Evolutionary conservation across 2,329 filamentous ascomycete genomes (phyloP).

Genomic region (Epichloe coenophiala): DNA sequence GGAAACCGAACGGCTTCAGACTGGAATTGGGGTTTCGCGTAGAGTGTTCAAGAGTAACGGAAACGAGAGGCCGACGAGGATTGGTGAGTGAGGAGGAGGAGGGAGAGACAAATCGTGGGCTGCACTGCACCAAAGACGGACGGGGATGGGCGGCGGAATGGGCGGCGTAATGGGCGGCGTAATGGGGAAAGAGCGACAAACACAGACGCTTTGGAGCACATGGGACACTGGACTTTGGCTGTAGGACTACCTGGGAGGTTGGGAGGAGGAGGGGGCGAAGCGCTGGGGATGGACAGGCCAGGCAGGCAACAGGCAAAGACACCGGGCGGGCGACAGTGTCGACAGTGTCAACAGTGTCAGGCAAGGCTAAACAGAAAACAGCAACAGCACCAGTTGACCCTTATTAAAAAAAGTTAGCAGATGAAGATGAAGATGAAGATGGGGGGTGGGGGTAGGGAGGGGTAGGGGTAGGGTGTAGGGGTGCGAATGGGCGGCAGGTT

Average conservation of each 20-base stretch:
- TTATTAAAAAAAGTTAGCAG: too few relatives aligned
- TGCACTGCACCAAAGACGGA: conserved; percentile 6
- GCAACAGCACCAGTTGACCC: too few relatives aligned
- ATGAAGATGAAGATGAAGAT: background rate
- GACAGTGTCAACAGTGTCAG: too few relatives aligned
- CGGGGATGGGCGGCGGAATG: conserved; percentile 16
- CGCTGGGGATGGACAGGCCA: too few relatives aligned
- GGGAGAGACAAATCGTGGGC: conserved; percentile 17
- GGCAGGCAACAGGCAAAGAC: background rate
- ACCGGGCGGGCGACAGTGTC: background rate
- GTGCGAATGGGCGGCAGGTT: background rate
- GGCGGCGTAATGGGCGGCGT: conserved; percentile 2
- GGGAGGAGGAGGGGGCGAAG: background rate
- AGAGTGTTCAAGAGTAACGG: conserved; percentile 4
- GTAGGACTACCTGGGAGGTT: background rate
- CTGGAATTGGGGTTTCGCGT: conserved; percentile 6
- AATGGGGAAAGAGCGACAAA: conserved; percentile 24
- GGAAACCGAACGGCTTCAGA: background rate
- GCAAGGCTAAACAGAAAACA: too few relatives aligned
- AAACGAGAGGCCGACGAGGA: conserved; percentile 3
- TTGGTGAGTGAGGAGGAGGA: conserved; percentile 7
- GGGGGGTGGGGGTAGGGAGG: background rate
- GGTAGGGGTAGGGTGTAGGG: background rate
- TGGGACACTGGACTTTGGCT: background rate
- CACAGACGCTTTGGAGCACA: conserved; percentile 7